Percentiles rank a stretch among this genome's conserved stretches.
phyloP scores from a whole-genome alignment of 2,329 filamentous ascomycete genomes.

The Aspergillus neotritici region DNA sequence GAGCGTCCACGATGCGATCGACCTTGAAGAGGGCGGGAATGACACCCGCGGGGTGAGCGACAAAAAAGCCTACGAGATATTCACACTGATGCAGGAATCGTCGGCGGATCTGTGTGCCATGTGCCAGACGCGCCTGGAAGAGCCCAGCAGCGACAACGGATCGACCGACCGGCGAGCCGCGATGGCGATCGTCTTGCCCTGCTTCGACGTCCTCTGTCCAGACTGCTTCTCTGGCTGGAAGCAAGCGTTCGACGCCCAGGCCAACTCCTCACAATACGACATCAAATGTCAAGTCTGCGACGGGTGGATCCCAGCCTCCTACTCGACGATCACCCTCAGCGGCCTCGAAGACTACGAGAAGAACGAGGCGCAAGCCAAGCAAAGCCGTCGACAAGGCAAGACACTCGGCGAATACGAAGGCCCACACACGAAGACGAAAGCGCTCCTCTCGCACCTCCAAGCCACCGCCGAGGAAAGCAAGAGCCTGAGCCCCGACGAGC shows the following conservation, averaged over 20 bases:
- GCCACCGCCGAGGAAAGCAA: slow-evolving; percentile 55
- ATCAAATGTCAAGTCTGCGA: slow-evolving; percentile 64
- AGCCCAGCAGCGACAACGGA: slow-evolving; percentile 50
- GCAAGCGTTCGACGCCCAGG: slow-evolving; percentile 44
- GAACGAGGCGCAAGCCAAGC: slow-evolving; percentile 53
- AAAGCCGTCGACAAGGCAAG: slow-evolving; percentile 52
- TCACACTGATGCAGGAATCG: slow-evolving; percentile 76
- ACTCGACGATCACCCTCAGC: slow-evolving; percentile 62
- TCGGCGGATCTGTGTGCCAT: slow-evolving; percentile 67
- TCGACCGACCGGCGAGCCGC: slow-evolving; percentile 46
- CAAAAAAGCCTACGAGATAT: slow-evolving; percentile 76
- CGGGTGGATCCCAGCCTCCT: slow-evolving; percentile 55
- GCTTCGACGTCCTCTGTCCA: slow-evolving; percentile 78
- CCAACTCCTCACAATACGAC: slow-evolving; percentile 44
- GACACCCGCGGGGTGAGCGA: slow-evolving; percentile 53
- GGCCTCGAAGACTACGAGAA: slow-evolving; percentile 47
- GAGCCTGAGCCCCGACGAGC: slow-evolving; percentile 49
- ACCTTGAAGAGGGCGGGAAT: slow-evolving; percentile 74
- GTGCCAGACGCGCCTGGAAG: slow-evolving; percentile 61
- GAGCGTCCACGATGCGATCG: slow-evolving; percentile 79
- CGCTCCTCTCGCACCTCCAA: slow-evolving; percentile 69
- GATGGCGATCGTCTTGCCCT: slow-evolving; percentile 72
- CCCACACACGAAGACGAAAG: slow-evolving; percentile 86
- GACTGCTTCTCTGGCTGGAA: slow-evolving; percentile 62
- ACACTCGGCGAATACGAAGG: slow-evolving; percentile 66